phyloP scores from a whole-genome alignment of 805 yeast species.

The Wickerhamiella alocasiicola region DNA sequence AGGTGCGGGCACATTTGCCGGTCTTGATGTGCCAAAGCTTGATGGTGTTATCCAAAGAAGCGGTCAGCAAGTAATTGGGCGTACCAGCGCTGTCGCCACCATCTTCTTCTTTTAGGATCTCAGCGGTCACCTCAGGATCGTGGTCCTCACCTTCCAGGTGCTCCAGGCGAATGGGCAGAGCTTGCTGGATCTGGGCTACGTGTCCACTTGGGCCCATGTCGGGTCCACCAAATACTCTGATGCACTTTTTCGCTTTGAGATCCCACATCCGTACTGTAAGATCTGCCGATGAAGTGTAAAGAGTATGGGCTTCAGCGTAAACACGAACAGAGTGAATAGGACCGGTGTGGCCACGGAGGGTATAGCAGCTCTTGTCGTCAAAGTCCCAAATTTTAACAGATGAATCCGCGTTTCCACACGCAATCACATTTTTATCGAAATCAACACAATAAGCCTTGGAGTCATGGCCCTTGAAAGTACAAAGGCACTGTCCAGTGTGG shows the following conservation, averaged over 20 bases:
- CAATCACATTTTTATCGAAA: slow-evolving; percentile 68
- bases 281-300: slow-evolving; percentile 85
- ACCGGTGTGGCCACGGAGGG: slow-evolving; percentile 84
- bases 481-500: slow-evolving; percentile 84
- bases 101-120: slow-evolving; percentile 12
- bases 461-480: slow-evolving; percentile 87
- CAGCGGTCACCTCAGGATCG: slow-evolving; percentile 12
- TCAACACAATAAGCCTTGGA: slow-evolving; percentile 79
- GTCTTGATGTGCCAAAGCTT: slow-evolving; percentile 82
- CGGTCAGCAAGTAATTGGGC: slow-evolving; percentile 77
- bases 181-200: slow-evolving; percentile 87
- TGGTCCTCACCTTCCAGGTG: slow-evolving; percentile 43
- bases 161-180: slow-evolving; percentile 68
- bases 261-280: slow-evolving; percentile 94
- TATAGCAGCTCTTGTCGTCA: slow-evolving; percentile 80
- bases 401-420: slow-evolving; percentile 84
- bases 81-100: slow-evolving; percentile 28
- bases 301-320: slow-evolving; percentile 63
- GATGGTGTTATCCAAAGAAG: slow-evolving; percentile 85
- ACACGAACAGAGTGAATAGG: slow-evolving; percentile 86
- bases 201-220: slow-evolving; percentile 50
- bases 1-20: slow-evolving; percentile 82
- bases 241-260: slow-evolving; percentile 61
- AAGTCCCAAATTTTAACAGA: slow-evolving; percentile 96
- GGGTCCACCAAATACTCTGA: slow-evolving; percentile 61